A percentile compares a stretch with the other conserved stretches of the same genome.
Conservation (phyloP, 208 protist species). For the Wallacemonas sp. region DNA sequence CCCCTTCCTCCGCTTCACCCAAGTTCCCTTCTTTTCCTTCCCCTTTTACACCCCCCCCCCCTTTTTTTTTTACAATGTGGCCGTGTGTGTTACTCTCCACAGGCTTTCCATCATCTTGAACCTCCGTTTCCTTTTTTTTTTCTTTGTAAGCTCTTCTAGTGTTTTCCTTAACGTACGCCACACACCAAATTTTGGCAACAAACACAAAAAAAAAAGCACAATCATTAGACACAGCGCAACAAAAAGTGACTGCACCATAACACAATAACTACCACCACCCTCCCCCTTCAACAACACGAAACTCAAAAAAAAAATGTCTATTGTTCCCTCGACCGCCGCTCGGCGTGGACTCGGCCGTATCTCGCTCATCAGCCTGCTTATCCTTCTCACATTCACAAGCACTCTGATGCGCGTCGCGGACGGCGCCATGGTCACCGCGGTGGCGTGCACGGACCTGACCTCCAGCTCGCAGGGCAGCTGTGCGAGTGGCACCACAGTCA, state of each 20-base stretch:
- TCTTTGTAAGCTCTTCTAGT: no score
- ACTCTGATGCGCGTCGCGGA: not conserved
- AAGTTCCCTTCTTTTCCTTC: no score
- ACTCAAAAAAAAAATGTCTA: not conserved
- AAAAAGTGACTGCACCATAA: not conserved
- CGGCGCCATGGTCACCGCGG: not conserved
- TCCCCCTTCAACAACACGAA: not conserved
- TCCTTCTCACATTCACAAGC: constrained; percentile 17
- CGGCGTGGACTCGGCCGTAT: not conserved
- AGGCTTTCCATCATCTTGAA: no score
- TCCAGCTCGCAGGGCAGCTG: constrained; percentile 1
- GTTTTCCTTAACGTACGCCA: no score
- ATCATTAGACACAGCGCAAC: not conserved
- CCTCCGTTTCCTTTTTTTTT: no score
- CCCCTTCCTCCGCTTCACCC: no score
- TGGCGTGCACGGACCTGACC: not conserved
- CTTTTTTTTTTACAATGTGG: no score
- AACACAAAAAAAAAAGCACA: constrained; percentile 21
- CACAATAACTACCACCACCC: no score
- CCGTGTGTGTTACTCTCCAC: no score
- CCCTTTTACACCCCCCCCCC: no score
- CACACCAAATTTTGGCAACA: no score
- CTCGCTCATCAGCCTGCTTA: not conserved
- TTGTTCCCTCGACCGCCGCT: not conserved
- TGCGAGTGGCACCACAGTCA: constrained; percentile 16